Conservation (phyloP, 2,329 filamentous ascomycete genomes). For the Phialemoniopsis sp. region DNA sequence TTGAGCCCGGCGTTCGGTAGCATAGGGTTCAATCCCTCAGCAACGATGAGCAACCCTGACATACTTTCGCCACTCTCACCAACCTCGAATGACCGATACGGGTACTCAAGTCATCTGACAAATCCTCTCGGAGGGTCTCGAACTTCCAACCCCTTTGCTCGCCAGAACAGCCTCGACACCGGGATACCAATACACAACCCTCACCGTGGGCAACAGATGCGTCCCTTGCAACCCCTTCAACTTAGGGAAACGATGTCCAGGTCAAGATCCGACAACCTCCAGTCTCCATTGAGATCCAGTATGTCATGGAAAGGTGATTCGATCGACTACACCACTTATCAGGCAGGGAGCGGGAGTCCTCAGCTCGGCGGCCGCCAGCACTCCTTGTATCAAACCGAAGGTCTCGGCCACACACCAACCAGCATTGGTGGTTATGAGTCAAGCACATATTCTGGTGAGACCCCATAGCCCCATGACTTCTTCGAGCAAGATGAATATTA, state of each 20-base stretch:
- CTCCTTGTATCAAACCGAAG: conserved; percentile 46
- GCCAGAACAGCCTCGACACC: conserved; percentile 41
- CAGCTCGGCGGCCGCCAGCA: conserved; percentile 40
- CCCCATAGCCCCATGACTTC: conserved; percentile 5
- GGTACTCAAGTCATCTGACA: conserved; percentile 44
- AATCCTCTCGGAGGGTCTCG: conserved; percentile 40
- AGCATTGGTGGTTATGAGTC: conserved; percentile 45
- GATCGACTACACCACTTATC: conserved; percentile 53
- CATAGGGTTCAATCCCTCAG: conserved; percentile 58
- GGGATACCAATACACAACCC: conserved; percentile 40
- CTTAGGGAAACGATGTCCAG: conserved; percentile 53
- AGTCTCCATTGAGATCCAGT: conserved; percentile 54
- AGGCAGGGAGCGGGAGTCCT: conserved; percentile 32
- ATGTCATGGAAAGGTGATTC: conserved; percentile 61
- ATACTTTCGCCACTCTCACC: conserved; percentile 55
- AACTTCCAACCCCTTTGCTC: conserved; percentile 47
- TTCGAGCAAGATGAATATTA: conserved; percentile 1
- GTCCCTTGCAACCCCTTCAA: conserved; percentile 54
- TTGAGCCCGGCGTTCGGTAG: conserved; percentile 64
- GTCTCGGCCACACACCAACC: conserved; percentile 34
- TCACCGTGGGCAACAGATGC: conserved; percentile 34
- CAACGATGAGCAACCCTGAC: conserved; percentile 45
- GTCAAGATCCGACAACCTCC: conserved; percentile 52
- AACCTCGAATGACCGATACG: conserved; percentile 48
- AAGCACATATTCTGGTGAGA: conserved; percentile 47